Evolutionary conservation across 108 stramenopile species (phyloP).

Genomic region (Skeletonema costatum): DNA sequence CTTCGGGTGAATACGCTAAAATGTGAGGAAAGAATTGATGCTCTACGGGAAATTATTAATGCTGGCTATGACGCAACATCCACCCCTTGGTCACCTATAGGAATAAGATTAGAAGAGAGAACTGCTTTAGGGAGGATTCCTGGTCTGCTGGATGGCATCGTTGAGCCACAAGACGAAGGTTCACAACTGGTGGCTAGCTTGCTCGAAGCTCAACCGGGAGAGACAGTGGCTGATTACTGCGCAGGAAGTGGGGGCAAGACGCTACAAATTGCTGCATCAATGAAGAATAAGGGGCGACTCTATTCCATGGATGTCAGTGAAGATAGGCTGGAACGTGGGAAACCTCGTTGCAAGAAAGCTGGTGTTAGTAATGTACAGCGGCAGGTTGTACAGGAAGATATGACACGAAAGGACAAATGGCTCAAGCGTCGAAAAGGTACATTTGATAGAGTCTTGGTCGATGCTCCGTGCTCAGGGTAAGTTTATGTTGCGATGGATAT

Average conservation of each 20-base stretch:
- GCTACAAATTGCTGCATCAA: conserved; percentile 8
- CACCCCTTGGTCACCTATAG: conserved; percentile 2
- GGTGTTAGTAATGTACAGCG: conserved; percentile 3
- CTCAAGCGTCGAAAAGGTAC: background rate
- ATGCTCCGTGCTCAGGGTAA: conserved; percentile 26
- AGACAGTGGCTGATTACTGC: conserved; percentile 29
- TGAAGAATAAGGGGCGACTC: conserved; percentile 9
- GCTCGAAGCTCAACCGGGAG: conserved; percentile 7
- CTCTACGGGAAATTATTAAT: background rate
- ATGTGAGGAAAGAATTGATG: background rate
- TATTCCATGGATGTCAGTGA: conserved; percentile 23
- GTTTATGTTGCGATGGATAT: conserved; percentile 1
- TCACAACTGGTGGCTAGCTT: conserved; percentile 23
- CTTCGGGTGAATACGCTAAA: conserved; percentile 4
- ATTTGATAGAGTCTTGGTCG: conserved; percentile 28
- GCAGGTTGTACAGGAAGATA: background rate
- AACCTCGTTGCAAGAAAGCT: conserved; percentile 17
- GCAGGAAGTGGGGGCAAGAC: conserved; percentile 36
- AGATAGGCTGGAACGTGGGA: conserved; percentile 6
- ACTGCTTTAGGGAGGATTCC: conserved; percentile 5
- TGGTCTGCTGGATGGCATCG: conserved; percentile 13
- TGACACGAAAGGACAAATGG: background rate
- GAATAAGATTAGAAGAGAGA: conserved; percentile 3
- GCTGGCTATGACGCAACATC: conserved; percentile 7
- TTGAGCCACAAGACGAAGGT: conserved; percentile 36